Evolutionary conservation across 1,139 yeast species (phyloP), one percentile per base, ranked within the genome.

Genomic region (Geotrichum siamense): DNA sequence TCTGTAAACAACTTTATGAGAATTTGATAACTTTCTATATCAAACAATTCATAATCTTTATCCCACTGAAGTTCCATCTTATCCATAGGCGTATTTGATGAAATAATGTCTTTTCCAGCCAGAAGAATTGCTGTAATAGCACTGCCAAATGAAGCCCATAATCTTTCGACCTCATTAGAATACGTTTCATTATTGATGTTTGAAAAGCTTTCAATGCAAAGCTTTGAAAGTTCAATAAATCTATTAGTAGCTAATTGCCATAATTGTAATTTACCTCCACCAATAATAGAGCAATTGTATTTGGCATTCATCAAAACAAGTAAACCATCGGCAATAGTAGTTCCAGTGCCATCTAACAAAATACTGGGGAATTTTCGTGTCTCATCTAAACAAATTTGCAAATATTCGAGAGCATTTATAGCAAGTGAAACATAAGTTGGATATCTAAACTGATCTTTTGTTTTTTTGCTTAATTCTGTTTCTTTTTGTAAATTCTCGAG

Each of bases 351-450:
- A 8, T 65, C 55, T 2, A 79, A 52, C 19, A 77, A 59, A 5
- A 38, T 25, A 0, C 62, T 55, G 1, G 57, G 50, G 32, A 69
- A 63, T 42, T 69, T 67, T 0, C 48, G 48, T 1, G 71, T 52
- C 1, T 54, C 45, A 0, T 55, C 51, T 15, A 82, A 48, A 31
- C 69, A 69, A 0, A 52, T 51, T 3, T 58, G 55, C 22, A 84
- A 55, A 6, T 74, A 52, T 10, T 61, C 62, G 44, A 79, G 64
- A 1, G 84, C 70, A 23, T 62, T 57, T 44, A 71, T 71, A 52
- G 91, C 75, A 2, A 82, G 63, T 0, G 86, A 78, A 30, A 78
- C 71, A 57, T 81, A 86, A 0, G 86, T 73, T 1, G 94, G 91
- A 23, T 38, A 33, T 19, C 37, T 31, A 21, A 26, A 43, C n/a